phyloP scores from a whole-genome alignment of 129 eudicot genomes.

The sunflower (Helianthus annuus) region HanXRQr2.0-SUNRISE NC_035435.2:154545516-154546015 shows the following conservation, averaged over 20 bases:
- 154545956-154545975: conserved; percentile 29
- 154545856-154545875: neutral
- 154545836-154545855: neutral
- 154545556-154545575: neutral
- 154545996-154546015: too few species aligned
- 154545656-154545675: too few species aligned
- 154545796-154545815: neutral
- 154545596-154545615: neutral
- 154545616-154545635: conserved; percentile 4
- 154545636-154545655: neutral
- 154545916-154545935: conserved; percentile 40
- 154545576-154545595: neutral
- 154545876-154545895: conserved; percentile 27
- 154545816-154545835: neutral
- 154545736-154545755: conserved; percentile 17
- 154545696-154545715: conserved; percentile 21
- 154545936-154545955: conserved; percentile 24
- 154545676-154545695: neutral
- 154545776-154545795: neutral
- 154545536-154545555: conserved; percentile 16
- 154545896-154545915: conserved; percentile 25
- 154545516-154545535: neutral
- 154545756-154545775: neutral
- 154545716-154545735: conserved; percentile 12
- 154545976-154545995: conserved; percentile 38